Percentiles rank a stretch among this genome's conserved stretches.
phyloP scores from a whole-genome alignment of 2,329 filamentous ascomycete species.

The Arachnomyces sp. region DNA sequence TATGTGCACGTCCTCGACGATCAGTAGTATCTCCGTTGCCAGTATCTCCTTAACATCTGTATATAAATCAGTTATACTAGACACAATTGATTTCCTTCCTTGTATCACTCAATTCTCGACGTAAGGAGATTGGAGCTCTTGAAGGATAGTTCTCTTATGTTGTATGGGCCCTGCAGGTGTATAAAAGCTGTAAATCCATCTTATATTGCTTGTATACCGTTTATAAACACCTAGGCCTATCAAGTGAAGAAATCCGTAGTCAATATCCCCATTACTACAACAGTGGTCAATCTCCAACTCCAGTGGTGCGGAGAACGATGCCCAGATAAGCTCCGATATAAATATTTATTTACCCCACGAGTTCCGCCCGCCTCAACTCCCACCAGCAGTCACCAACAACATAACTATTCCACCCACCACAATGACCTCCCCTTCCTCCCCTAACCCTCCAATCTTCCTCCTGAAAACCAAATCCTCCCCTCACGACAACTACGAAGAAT shows the following conservation, averaged over 20 bases:
- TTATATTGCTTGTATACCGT: too few species aligned
- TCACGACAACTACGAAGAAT: constrained; percentile 37
- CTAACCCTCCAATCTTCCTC: constrained; percentile 33
- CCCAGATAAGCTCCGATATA: neutral
- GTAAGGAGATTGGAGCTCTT: too few species aligned
- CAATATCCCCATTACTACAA: neutral
- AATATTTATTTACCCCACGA: too few species aligned
- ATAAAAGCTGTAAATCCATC: too few species aligned
- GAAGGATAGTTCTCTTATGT: too few species aligned
- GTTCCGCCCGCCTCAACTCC: too few species aligned
- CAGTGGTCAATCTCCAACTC: constrained; percentile 2
- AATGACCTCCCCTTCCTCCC: neutral
- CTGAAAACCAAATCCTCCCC: constrained; percentile 41
- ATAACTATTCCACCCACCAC: neutral
- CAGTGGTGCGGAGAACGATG: neutral
- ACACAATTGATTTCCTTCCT: constrained; percentile 26
- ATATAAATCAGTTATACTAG: constrained; percentile 35
- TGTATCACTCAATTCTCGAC: too few species aligned
- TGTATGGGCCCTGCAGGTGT: too few species aligned
- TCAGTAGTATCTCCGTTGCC: constrained; percentile 46
- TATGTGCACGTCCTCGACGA: constrained; percentile 91
- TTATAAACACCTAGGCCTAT: too few species aligned
- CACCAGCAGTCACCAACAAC: neutral
- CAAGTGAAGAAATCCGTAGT: too few species aligned
- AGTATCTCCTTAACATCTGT: constrained; percentile 29